A percentile compares a stretch with the other conserved stretches of the same genome.
Evolutionary conservation across 352 stramenopile genomes (phyloP).

Genomic region (Phytophthora multivora): DNA sequence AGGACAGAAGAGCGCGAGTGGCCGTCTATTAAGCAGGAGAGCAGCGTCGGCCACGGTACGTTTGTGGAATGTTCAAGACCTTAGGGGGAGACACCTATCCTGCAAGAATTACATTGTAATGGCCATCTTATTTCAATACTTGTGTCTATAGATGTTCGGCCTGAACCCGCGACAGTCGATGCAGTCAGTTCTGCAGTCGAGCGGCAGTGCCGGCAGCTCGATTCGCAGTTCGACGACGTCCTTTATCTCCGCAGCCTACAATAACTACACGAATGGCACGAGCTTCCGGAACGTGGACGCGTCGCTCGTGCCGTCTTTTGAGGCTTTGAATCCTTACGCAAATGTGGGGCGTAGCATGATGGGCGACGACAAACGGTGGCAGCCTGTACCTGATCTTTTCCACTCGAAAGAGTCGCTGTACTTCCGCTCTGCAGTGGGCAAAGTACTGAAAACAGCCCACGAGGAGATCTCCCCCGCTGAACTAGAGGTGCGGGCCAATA

Average conservation of each 20-base stretch:
- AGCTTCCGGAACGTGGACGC: slow-evolving; percentile 48
- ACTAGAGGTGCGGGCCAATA: slow-evolving; percentile 89
- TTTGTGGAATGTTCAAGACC: too few relatives aligned
- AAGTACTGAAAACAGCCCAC: slow-evolving; percentile 78
- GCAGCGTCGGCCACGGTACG: slow-evolving; percentile 10
- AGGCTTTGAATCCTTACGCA: slow-evolving; percentile 78
- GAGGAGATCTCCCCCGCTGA: slow-evolving; percentile 83
- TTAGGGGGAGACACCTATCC: too few relatives aligned
- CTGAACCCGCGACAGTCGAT: slow-evolving; percentile 44
- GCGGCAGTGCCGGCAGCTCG: slow-evolving; percentile 18
- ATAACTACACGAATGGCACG: slow-evolving; percentile 34
- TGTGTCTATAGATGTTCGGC: slow-evolving; percentile 37
- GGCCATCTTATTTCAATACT: background rate
- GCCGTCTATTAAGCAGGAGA: background rate
- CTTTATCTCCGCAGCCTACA: slow-evolving; percentile 45
- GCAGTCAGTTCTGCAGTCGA: slow-evolving; percentile 40
- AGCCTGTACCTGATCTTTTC: slow-evolving; percentile 70
- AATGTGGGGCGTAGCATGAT: slow-evolving; percentile 48
- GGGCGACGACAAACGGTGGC: slow-evolving; percentile 69
- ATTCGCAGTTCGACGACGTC: slow-evolving; percentile 33
- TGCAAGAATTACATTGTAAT: background rate
- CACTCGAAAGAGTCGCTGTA: slow-evolving; percentile 86
- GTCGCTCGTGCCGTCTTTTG: slow-evolving; percentile 70
- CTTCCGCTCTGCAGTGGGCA: slow-evolving; percentile 73
- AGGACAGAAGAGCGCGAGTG: background rate